These are phyloP conservation scores for Sugiyamaella lignohabitans DNA, from an alignment of 805 yeast genomes.

Conservation along the genomic window DNA sequence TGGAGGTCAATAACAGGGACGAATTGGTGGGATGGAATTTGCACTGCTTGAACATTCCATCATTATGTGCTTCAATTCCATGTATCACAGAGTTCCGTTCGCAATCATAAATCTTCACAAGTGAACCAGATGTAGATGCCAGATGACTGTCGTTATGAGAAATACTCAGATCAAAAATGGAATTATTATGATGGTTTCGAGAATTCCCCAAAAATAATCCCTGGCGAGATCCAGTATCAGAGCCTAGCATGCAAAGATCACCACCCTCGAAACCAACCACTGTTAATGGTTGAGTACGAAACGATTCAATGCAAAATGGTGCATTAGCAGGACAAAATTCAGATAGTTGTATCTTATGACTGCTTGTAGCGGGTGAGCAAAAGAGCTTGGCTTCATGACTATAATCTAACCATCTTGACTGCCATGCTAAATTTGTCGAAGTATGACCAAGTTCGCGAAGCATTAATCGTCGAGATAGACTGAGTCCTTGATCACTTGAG, in stretches of 20 bases:
- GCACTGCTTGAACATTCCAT: conserved; percentile 10
- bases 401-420: conserved; percentile 2
- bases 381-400: conserved; percentile 1
- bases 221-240: not conserved
- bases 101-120: conserved; percentile 10
- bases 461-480: not conserved
- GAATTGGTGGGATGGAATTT: conserved; percentile 11
- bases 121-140: conserved; percentile 7
- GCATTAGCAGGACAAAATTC: conserved; percentile 1
- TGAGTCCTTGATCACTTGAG: too few species aligned
- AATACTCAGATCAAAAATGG: conserved; percentile 9
- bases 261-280: conserved; percentile 12
- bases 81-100: not conserved
- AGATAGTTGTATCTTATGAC: not conserved
- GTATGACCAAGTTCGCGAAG: not conserved
- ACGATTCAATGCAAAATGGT: conserved; percentile 11
- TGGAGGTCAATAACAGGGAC: conserved; percentile 7
- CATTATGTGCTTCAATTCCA: not conserved
- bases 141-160: conserved; percentile 3
- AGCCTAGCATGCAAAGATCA: conserved; percentile 2
- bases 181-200: conserved; percentile 4
- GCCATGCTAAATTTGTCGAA: not conserved
- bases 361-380: conserved; percentile 2
- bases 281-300: conserved; percentile 2
- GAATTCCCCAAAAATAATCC: conserved; percentile 3